phyloP scores from a whole-genome alignment of 371 early-diverging fungal species.

The Mortierella polycephala region DNA sequence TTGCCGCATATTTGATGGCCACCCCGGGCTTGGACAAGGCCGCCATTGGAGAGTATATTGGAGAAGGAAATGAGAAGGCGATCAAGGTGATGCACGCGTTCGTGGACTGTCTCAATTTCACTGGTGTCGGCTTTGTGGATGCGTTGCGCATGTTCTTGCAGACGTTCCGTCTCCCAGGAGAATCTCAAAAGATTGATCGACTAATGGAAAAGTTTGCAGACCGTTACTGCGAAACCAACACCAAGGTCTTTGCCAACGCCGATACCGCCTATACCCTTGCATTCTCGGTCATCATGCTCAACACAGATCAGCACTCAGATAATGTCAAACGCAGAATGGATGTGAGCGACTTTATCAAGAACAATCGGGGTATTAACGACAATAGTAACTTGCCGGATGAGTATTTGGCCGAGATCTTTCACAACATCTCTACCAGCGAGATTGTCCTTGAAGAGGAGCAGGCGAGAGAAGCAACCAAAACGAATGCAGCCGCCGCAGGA shows the following conservation, averaged over 20 bases:
- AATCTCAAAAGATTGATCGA: conserved; percentile 87
- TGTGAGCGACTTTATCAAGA: conserved; percentile 90
- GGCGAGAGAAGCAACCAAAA: conserved; percentile 54
- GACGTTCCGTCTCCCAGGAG: conserved; percentile 84
- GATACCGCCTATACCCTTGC: conserved; percentile 81
- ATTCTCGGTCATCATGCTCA: conserved; percentile 86
- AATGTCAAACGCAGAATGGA: conserved; percentile 94
- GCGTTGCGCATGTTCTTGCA: conserved; percentile 79
- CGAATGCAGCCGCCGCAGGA: conserved; percentile 32
- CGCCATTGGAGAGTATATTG: conserved; percentile 83
- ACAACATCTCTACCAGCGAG: conserved; percentile 75
- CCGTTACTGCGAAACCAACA: conserved; percentile 74
- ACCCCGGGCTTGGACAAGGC: conserved; percentile 75
- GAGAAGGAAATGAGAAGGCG: conserved; percentile 78
- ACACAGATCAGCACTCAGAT: conserved; percentile 92
- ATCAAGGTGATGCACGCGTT: conserved; percentile 82
- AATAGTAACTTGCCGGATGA: conserved; percentile 70
- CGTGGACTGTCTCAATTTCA: conserved; percentile 78
- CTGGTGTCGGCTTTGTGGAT: conserved; percentile 69
- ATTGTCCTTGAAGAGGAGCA: conserved; percentile 79
- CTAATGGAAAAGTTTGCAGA: conserved; percentile 87
- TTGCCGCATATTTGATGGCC: conserved; percentile 68
- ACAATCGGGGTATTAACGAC: conserved; percentile 87
- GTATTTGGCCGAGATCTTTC: conserved; percentile 69
- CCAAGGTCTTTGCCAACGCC: conserved; percentile 66